These are phyloP conservation scores for Xanthoconium purpureum DNA, from an alignment of 768 basidiomycete species.

Conservation along the genomic window DNA sequence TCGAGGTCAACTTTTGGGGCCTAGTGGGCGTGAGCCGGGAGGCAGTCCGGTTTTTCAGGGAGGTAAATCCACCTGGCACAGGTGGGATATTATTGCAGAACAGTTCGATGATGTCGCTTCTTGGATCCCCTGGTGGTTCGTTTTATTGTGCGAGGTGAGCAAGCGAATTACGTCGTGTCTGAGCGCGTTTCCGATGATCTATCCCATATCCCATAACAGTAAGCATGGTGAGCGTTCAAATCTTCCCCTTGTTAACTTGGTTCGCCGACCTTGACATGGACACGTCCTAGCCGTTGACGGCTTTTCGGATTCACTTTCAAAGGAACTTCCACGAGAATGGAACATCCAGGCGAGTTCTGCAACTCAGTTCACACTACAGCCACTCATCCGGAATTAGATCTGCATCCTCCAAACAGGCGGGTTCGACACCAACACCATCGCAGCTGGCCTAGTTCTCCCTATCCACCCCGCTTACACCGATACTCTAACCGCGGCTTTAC, in stretches of 20 bases:
- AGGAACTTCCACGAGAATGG: slow-evolving; percentile 12
- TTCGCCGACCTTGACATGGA: background rate
- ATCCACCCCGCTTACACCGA: slow-evolving; percentile 7
- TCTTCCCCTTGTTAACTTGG: too few relatives aligned
- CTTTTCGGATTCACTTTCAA: slow-evolving; percentile 2
- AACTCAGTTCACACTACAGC: too few relatives aligned
- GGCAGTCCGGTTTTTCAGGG: slow-evolving; percentile 32
- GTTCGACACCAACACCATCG: slow-evolving; percentile 13
- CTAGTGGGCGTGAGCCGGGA: slow-evolving; percentile 17
- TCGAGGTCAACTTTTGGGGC: slow-evolving; percentile 32
- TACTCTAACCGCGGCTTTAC: background rate
- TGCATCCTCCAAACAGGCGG: slow-evolving; percentile 15
- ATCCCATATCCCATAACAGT: background rate
- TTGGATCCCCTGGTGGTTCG: background rate
- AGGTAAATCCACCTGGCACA: slow-evolving; percentile 24
- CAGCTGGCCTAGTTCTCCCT: background rate
- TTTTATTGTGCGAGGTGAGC: slow-evolving; percentile 13
- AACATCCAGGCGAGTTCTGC: slow-evolving; percentile 11
- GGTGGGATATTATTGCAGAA: slow-evolving; percentile 13
- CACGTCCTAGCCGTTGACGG: slow-evolving; percentile 9
- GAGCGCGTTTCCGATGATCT: background rate
- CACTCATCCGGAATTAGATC: background rate
- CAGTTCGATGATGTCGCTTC: slow-evolving; percentile 2
- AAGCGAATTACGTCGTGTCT: background rate
- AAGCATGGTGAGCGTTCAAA: slow-evolving; percentile 8